These are phyloP conservation scores for Phaeosphaeriaceae sp. DNA, from an alignment of 2,329 filamentous ascomycete species.

Conservation along the genomic window DNA sequence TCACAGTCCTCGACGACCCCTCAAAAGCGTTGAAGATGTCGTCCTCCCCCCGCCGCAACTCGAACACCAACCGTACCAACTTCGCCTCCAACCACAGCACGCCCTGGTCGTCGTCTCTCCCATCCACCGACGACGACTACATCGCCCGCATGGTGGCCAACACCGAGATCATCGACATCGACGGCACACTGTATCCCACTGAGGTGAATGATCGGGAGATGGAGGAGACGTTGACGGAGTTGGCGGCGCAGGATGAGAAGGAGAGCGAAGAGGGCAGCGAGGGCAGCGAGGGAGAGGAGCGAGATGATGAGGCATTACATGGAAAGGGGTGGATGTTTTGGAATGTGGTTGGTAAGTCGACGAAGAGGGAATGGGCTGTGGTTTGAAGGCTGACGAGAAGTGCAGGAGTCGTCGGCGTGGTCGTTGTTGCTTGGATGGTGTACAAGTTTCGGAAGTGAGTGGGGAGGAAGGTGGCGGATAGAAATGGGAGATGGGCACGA, in stretches of 20 bases:
- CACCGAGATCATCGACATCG: neutral
- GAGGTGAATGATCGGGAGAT: neutral
- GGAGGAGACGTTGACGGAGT: neutral
- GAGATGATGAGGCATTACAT: neutral
- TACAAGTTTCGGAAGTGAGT: neutral
- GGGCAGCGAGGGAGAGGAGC: neutral
- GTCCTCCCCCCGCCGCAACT: too few species aligned
- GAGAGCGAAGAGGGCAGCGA: neutral
- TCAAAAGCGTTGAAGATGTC: neutral
- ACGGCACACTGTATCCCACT: neutral
- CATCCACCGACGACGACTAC: neutral
- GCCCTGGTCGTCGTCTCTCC: neutral
- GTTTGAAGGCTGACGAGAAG: neutral
- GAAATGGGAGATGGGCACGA: neutral
- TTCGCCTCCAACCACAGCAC: neutral
- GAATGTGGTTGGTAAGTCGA: neutral
- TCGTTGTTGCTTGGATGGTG: neutral
- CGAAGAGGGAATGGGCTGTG: neutral
- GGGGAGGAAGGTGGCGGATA: neutral
- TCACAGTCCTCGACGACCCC: neutral
- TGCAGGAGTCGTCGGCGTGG: neutral
- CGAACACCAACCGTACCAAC: neutral
- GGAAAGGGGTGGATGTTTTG: neutral
- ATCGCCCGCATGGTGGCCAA: neutral
- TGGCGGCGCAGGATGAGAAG: neutral